Evolutionary conservation across 1,284 basidiomycete species (phyloP), one percentile per base, ranked within the genome.

Genomic region (Rhodotorula mucilaginosa): DNA sequence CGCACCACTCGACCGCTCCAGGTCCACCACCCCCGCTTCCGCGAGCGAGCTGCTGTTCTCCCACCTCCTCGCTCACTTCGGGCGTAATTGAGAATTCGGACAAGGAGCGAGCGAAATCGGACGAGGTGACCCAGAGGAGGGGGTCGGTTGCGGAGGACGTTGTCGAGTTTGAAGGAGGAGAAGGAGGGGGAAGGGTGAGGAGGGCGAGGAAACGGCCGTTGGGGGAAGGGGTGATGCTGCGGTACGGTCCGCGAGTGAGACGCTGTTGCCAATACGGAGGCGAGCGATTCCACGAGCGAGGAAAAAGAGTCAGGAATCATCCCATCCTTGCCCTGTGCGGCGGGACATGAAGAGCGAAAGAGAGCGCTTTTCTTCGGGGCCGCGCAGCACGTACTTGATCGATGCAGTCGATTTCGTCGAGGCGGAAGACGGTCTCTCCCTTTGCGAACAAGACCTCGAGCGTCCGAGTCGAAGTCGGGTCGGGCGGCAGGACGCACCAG

Each of bases 171-270:
- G 0, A 34, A 34, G 34, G 34, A 34, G 34, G 34, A 34, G 34
- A 34, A 34, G 34, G 93, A 96, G 0, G 92, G 88, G 0, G 89
- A 86, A 67, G 98, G 0, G 90, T 93, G 52, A 97, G 82, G 18
- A 98, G 84, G 0, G 94, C 93, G 19, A 98, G 85, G 56, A 94
- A 89, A 78, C 95, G 93, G 49, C 95, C 95, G 77, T 96, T 96
- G 0, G 95, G 95, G 0, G 94, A 97, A 1, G 92, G 88, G 0
- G 90, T 87, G 67, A 99, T 87, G 76, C 90, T 89, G 0, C 86
- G 86, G 81, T 97, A 98, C 1, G 97, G 96, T 0, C 93, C 94
- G 52, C 90, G 86, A 21, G 88, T 89, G 85, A 87, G 0, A 89
- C 93, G 54, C 97, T 82, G 21, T 97, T 84, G 5, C 34, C 6